Conservation (phyloP, 345 rosid genomes). For the Capsella bursapastoris region DNA sequence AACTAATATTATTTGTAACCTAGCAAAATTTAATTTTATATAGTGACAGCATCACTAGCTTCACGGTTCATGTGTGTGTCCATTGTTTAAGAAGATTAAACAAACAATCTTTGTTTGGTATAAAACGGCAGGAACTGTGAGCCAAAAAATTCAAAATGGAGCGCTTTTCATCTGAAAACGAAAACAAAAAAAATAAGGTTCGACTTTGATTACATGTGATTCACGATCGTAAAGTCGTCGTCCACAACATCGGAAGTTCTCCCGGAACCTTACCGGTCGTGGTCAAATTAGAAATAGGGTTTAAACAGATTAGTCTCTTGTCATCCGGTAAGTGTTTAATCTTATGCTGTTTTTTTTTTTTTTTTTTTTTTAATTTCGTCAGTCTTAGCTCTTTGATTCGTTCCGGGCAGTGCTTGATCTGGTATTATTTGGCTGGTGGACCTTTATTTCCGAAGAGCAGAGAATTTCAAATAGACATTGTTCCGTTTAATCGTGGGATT, state of each 20-base stretch:
- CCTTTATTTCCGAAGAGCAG: too few species aligned
- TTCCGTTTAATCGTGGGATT: not conserved
- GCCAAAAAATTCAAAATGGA: constrained; percentile 2
- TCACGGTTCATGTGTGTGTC: not conserved
- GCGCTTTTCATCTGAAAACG: not conserved
- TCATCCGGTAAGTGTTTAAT: constrained; percentile 23
- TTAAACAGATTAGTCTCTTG: not conserved
- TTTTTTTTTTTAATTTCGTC: too few species aligned
- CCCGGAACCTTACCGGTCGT: constrained; percentile 2
- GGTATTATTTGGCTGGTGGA: too few species aligned
- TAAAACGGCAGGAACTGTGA: constrained; percentile 28
- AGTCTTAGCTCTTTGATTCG: too few species aligned
- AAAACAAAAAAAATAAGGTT: not conserved
- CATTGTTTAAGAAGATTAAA: too few species aligned
- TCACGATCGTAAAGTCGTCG: constrained; percentile 3
- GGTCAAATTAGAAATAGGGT: not conserved
- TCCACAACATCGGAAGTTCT: not conserved
- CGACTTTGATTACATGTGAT: not conserved
- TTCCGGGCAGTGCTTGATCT: too few species aligned
- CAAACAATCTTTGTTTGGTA: not conserved
- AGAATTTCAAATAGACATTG: not conserved
- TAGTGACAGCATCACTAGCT: not conserved
- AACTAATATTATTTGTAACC: not conserved
- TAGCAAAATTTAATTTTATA: not conserved
- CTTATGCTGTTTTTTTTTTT: not conserved